Evolutionary conservation across 805 yeast species (phyloP), one percentile per base, ranked within the genome.

Genomic region (Lipomyces yamadae): DNA sequence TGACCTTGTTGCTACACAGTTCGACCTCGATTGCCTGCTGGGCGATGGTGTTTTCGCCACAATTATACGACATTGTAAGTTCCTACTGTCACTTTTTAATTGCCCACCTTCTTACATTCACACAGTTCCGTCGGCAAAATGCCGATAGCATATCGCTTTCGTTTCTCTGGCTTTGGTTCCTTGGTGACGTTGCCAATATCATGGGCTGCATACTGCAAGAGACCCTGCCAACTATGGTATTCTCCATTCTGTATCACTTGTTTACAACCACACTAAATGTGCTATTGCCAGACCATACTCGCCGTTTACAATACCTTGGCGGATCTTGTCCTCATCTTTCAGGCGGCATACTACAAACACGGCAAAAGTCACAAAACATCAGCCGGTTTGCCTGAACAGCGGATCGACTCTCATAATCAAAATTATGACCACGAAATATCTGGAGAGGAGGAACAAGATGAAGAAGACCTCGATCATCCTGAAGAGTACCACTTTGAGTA

Each of bases 41-140:
- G 99, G 89, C 95, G 67, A 93, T 95, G 59, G 99, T 94, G 18
- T 94, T 95, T 81, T 96, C 97, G 50, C 98, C 98, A 10, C 98
- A 94, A 76, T 89, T 95, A 56, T 93, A 92, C 77, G 98, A 95
- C 76, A 94, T 93, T 76, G 80, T 77, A 71, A 50, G 79, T 65
- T 4, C n/a, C 52, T 3, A 3, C 5, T 15, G 24, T 15, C 48
- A 42, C 18, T 42, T 60, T 10, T 18, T 29, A n/a, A 15, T 52
- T 15, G 30, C 7, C 56, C 1, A 42, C 10, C 6, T 42, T 15
- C 48, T 42, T 15, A 42, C 48, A 24, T 6, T 52, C 15, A n/a
- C 8, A 6, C 53, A 77, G 79, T 92, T 91, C 75, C 83, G 84
- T 68, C 81, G 98, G 74, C 88, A 91, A 77, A 87, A 92, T 45